Evolutionary conservation across 192 early-diverging fungal species (phyloP), one percentile per base, ranked within the genome.

Genomic region (Phlyctochytrium arcticum): DNA sequence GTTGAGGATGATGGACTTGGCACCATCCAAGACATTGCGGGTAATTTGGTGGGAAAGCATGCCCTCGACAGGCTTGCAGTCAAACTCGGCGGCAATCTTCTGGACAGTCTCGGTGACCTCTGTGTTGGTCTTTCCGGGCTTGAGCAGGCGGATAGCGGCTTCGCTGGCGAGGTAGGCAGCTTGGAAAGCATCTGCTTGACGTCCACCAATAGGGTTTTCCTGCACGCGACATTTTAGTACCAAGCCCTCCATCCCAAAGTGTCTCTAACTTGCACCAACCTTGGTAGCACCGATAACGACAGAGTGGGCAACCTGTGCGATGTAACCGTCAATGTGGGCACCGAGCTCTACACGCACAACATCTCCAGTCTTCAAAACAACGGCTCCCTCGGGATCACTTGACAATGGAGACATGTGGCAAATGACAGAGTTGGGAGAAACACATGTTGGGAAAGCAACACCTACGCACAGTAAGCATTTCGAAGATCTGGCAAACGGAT

Each of bases 1-100:
- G 79, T 91, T 92, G 48, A 93, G 78, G 70, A 95, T 91, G 77
- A 98, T 95, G 72, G 90, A 85, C 79, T 96, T 96, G 65, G 86
- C 84, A 69, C 93, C 95, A 74, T 94, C 92, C 60, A 96, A 80
- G 59, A 88, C 81, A 78, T 95, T 90, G 63, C 89, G 84, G 75
- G 86, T 75, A 66, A 94, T 80, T 76, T 93, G 87, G 80, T 92
- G 86, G 47, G 92, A 88, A 48, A 96, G 77, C 87, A 94, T 94
- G 62, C 78, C 91, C 81, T 98, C 91, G 35, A 95, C 86, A 47
- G 92, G 85, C 80, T 89, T 91, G 81, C 88, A 87, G 17, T 80
- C 92, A 75, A 88, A 98, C 39, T 89, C 87, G 12, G 78, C 67
- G 27, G 88, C 84, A 69, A 95, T 83, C 70, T 89, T 89, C 67